Percentiles rank a stretch among this genome's conserved stretches.
Evolutionary conservation across 495 filamentous ascomycete species (phyloP).

Genomic region (Mycothermus thermophilus): DNA sequence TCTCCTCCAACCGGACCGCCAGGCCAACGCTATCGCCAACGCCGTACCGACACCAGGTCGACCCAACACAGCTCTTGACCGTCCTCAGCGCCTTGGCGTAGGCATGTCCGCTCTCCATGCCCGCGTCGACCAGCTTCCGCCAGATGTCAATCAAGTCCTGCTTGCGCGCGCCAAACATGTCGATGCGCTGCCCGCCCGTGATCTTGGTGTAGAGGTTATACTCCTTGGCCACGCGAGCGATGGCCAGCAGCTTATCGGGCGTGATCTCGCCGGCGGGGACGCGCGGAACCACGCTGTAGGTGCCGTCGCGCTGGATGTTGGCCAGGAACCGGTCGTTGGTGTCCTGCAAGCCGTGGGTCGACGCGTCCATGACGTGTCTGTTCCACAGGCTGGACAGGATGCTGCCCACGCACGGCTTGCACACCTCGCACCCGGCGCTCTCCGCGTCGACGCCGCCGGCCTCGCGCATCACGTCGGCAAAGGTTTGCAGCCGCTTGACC

Average conservation of each 20-base stretch:
- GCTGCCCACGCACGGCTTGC: conserved; percentile 76
- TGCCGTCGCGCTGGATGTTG: conserved; percentile 91
- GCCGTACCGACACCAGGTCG: conserved; percentile 89
- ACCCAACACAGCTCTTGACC: conserved; percentile 90
- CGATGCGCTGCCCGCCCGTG: conserved; percentile 87
- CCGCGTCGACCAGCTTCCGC: conserved; percentile 68
- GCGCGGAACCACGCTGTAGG: conserved; percentile 80
- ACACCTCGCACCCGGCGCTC: conserved; percentile 79
- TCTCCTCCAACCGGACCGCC: conserved; percentile 81
- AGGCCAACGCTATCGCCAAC: conserved; percentile 95
- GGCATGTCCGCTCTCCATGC: conserved; percentile 92
- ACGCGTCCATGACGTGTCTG: conserved; percentile 65
- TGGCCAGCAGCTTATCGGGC: conserved; percentile 74
- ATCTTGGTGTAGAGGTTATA: conserved; percentile 90
- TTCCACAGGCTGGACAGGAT: conserved; percentile 83
- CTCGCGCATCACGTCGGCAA: conserved; percentile 69
- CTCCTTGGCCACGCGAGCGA: conserved; percentile 79
- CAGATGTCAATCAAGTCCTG: conserved; percentile 86
- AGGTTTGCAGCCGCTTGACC: conserved; percentile 63
- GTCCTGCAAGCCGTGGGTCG: conserved; percentile 71
- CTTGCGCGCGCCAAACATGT: conserved; percentile 90
- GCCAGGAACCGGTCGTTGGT: conserved; percentile 90
- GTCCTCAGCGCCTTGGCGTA: conserved; percentile 89
- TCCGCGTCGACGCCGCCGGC: conserved; percentile 61
- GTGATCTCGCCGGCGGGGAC: conserved; percentile 85